A percentile compares a stretch with the other conserved stretches of the same genome.
These are phyloP conservation scores for Ophiostoma tasmaniense DNA, from an alignment of 2,329 filamentous ascomycete genomes.

Conservation along the genomic window DNA sequence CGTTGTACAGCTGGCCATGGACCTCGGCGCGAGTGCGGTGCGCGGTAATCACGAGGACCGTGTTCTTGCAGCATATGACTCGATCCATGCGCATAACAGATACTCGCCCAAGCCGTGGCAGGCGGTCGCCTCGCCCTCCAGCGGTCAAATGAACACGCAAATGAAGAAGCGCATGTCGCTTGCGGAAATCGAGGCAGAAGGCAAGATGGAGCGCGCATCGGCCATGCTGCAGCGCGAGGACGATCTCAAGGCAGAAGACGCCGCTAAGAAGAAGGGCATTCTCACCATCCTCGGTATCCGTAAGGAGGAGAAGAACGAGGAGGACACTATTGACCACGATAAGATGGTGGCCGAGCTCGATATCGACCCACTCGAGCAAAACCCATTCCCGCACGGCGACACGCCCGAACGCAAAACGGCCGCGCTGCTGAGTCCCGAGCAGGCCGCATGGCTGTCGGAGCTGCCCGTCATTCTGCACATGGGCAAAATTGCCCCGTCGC, in stretches of 20 bases:
- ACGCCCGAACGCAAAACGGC: constrained; percentile 36
- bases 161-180: background rate
- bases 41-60: constrained; percentile 91
- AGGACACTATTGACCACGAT: constrained; percentile 16
- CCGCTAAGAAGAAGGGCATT: background rate
- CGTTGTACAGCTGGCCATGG: constrained; percentile 67
- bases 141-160: background rate
- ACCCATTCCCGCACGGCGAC: constrained; percentile 29
- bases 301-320: constrained; percentile 12
- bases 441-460: constrained; percentile 59
- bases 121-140: background rate
- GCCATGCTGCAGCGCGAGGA: constrained; percentile 23
- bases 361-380: constrained; percentile 14
- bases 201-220: constrained; percentile 13
- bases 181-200: constrained; percentile 16
- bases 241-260: constrained; percentile 15
- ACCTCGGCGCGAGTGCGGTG: constrained; percentile 68
- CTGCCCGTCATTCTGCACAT: constrained; percentile 73
- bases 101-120: background rate
- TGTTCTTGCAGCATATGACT: constrained; percentile 57
- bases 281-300: background rate
- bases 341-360: constrained; percentile 10
- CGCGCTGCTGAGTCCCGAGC: constrained; percentile 44
- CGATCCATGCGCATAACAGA: constrained; percentile 22
- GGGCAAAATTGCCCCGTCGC: constrained; percentile 41